Conservation (phyloP, 768 basidiomycete genomes). For the Trametes cubensis region DNA sequence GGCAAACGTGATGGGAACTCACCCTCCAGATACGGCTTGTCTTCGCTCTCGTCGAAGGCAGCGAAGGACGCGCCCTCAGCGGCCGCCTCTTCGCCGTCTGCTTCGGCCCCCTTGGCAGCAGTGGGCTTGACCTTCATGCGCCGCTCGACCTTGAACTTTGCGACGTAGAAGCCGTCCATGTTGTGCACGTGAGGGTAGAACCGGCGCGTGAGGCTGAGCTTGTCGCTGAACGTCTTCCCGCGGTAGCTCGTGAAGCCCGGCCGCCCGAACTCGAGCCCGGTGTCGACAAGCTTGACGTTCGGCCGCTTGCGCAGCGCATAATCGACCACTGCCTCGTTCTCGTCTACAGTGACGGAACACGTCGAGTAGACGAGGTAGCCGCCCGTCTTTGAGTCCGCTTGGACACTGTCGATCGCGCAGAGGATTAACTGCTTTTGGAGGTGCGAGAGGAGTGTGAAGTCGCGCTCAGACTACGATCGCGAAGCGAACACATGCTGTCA, state of each 20-base stretch:
- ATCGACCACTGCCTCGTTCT: constrained; percentile 97
- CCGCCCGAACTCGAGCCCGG: constrained; percentile 90
- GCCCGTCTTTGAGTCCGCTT: constrained; percentile 86
- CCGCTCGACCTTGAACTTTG: constrained; percentile 95
- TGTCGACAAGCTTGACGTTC: constrained; percentile 88
- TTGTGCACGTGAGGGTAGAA: constrained; percentile 99
- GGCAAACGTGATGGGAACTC: constrained; percentile 34
- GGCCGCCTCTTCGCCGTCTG: constrained; percentile 30
- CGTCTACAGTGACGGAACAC: constrained; percentile 96
- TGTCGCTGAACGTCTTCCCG: constrained; percentile 86
- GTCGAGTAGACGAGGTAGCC: constrained; percentile 98
- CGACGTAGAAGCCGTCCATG: constrained; percentile 99
- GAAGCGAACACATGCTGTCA: background rate
- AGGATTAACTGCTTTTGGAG: constrained; percentile 98
- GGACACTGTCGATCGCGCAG: constrained; percentile 96
- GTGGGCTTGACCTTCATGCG: constrained; percentile 52
- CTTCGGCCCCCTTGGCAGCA: constrained; percentile 30
- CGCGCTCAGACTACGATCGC: constrained; percentile 76
- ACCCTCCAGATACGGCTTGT: constrained; percentile 77
- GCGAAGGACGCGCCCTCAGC: constrained; percentile 33
- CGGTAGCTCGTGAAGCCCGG: constrained; percentile 90
- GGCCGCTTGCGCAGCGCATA: constrained; percentile 96
- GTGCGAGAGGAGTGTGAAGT: constrained; percentile 95
- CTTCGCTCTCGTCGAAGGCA: constrained; percentile 41
- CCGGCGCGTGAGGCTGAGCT: constrained; percentile 77